Evolutionary conservation across 2,329 filamentous ascomycete species (phyloP), one percentile per base, ranked within the genome.

Genomic region (Beauveria australis): DNA sequence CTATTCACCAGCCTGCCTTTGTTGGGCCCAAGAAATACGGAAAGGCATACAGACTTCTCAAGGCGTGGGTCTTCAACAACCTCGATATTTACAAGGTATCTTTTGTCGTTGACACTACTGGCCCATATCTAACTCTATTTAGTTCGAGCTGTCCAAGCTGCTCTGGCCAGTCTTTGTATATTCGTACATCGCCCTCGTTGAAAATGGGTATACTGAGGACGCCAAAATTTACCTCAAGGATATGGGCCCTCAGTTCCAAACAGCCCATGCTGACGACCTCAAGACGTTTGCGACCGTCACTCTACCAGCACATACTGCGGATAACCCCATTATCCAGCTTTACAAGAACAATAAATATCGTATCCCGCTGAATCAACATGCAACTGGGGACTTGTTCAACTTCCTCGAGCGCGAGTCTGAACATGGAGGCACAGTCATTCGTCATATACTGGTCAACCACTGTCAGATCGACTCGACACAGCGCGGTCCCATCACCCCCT

Each of bases 81-180:
- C 80, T 99, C 26, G 93, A 97, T 65, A 82, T 97, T 30, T 97
- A 97, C 82, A 96, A 96, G 79, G 89, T 88, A 73, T 67, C 75
- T 63, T 16, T 22, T 22, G 16, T 22, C 37, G 33, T 37, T 52
- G 1, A n/a, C 19, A 5, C 41, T 44, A 37, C 68, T 46, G 66
- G 61, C 4, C 48, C 60, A 33, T 43, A n/a, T 46, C 65, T 72
- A 41, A 70, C 54, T n/a, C 2, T 49, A 12, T 62, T 14, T 64
- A 92, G 85, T 91, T 93, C 49, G 94, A 99, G 75, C 80, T 99
- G 3, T 83, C 85, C 62, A 92, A 95, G 66, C 79, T 97, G 4
- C 77, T 96, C 18, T 99, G 94, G 92, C 94, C 94, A 0, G 78
- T 95, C 0, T 97, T 97, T 69, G 89, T 97, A 55, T 96, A 99